Conservation (phyloP, 805 yeast species). For the Saccharomycopsis fibuligera region DNA sequence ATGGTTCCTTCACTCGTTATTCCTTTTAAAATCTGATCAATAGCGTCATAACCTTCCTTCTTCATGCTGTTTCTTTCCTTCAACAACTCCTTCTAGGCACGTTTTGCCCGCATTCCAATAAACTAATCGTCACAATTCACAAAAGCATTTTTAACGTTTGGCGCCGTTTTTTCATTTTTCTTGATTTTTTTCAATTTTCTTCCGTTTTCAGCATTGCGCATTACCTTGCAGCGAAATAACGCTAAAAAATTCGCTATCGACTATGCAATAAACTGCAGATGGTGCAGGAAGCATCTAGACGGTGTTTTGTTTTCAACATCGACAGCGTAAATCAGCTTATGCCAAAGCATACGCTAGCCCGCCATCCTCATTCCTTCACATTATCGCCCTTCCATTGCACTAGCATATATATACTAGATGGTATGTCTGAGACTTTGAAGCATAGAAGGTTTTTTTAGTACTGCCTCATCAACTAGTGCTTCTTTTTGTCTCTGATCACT, state of each 20-base stretch:
- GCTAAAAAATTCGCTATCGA: background rate
- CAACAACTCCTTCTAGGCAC: too few species aligned
- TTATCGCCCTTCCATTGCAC: background rate
- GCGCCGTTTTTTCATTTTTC: too few species aligned
- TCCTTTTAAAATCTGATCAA: too few species aligned
- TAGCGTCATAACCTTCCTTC: too few species aligned
- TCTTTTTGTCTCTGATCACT: background rate
- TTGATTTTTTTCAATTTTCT: too few species aligned
- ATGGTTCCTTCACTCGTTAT: too few species aligned
- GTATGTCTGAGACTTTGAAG: background rate
- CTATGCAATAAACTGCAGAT: background rate
- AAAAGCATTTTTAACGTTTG: too few species aligned
- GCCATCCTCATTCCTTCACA: background rate
- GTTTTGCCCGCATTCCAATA: too few species aligned
- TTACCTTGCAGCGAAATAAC: too few species aligned
- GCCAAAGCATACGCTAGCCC: background rate
- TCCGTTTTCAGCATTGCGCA: too few species aligned
- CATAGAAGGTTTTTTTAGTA: background rate
- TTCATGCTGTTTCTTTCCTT: too few species aligned
- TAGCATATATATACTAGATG: background rate
- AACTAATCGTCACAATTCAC: too few species aligned
- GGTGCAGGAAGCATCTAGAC: background rate
- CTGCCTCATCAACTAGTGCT: background rate
- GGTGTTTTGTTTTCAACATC: background rate
- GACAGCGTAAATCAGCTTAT: background rate